Percentiles rank a stretch among this genome's conserved stretches.
Evolutionary conservation across 345 rosid species (phyloP).

Genomic region (Viola odorata): DNA sequence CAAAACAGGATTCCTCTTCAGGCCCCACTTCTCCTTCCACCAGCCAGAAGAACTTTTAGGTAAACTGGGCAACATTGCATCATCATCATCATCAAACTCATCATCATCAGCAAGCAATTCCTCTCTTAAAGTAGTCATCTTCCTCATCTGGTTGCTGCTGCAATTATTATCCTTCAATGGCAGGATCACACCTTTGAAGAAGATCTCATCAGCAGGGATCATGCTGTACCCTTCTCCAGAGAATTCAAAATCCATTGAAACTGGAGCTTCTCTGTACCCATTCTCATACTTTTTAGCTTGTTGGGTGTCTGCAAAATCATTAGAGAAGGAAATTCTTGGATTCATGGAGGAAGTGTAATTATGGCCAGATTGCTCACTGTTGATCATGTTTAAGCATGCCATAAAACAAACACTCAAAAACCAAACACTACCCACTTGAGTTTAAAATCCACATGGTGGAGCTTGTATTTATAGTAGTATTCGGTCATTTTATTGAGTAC

Average conservation of each 20-base stretch:
- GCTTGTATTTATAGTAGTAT: slow-evolving; percentile 11
- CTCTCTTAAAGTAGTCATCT: slow-evolving; percentile 64
- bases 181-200: slow-evolving; percentile 63
- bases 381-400: slow-evolving; percentile 43
- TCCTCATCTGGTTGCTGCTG: slow-evolving; percentile 26
- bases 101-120: slow-evolving; percentile 50
- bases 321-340: slow-evolving; percentile 95
- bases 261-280: slow-evolving; percentile 76
- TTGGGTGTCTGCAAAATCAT: slow-evolving; percentile 53
- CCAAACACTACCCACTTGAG: not conserved
- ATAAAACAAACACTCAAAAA: slow-evolving; percentile 15
- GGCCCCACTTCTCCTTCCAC: slow-evolving; percentile 53
- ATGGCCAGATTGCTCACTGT: slow-evolving; percentile 31
- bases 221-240: slow-evolving; percentile 43
- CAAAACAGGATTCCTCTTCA: slow-evolving; percentile 22
- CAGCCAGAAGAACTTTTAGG: slow-evolving; percentile 34
- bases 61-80: slow-evolving; percentile 18
- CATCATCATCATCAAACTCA: slow-evolving; percentile 6
- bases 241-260: slow-evolving; percentile 76
- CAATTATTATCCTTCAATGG: slow-evolving; percentile 47
- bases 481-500: too few relatives aligned
- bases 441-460: slow-evolving; percentile 30
- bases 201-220: slow-evolving; percentile 74
- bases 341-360: slow-evolving; percentile 34
- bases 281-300: slow-evolving; percentile 28